Percentiles rank a stretch among this genome's conserved stretches.
These are phyloP conservation scores for Phaeotremella fagi DNA, from an alignment of 768 basidiomycete species.

Conservation along the genomic window DNA sequence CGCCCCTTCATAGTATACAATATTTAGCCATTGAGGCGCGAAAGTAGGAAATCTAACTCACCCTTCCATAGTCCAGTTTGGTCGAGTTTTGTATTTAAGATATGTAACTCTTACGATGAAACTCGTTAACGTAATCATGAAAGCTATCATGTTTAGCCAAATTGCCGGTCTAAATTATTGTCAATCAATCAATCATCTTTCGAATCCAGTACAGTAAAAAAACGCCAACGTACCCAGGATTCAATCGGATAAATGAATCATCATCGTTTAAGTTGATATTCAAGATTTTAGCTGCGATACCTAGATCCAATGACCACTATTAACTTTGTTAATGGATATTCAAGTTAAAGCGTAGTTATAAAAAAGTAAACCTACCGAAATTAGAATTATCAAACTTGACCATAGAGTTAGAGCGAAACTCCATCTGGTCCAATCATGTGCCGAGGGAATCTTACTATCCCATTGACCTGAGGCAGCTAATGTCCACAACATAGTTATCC, in stretches of 20 bases:
- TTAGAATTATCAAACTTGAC: conserved; percentile 16
- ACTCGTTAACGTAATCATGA: conserved; percentile 17
- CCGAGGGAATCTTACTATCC: conserved; percentile 12
- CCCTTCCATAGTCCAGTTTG: conserved; percentile 30
- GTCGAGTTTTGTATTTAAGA: conserved; percentile 21
- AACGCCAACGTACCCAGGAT: conserved; percentile 15
- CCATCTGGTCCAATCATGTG: conserved; percentile 26
- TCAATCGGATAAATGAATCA: conserved; percentile 3
- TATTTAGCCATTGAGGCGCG: too few relatives aligned
- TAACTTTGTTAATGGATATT: background rate
- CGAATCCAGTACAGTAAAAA: background rate
- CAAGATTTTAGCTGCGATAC: conserved; percentile 8
- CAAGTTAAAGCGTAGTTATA: background rate
- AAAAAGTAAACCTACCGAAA: conserved; percentile 21
- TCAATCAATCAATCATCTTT: background rate
- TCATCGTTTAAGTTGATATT: background rate
- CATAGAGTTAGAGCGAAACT: conserved; percentile 17
- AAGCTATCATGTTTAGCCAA: conserved; percentile 26
- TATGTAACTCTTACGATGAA: conserved; percentile 17
- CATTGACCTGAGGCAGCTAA: conserved; percentile 31
- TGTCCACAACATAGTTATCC: conserved; percentile 21
- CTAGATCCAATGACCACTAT: conserved; percentile 19
- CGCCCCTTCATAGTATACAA: too few relatives aligned
- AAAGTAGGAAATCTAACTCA: conserved; percentile 6
- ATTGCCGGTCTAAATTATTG: conserved; percentile 17